These are phyloP conservation scores for Ustilago curta DNA, from an alignment of 1,284 basidiomycete genomes.

Conservation along the genomic window DNA sequence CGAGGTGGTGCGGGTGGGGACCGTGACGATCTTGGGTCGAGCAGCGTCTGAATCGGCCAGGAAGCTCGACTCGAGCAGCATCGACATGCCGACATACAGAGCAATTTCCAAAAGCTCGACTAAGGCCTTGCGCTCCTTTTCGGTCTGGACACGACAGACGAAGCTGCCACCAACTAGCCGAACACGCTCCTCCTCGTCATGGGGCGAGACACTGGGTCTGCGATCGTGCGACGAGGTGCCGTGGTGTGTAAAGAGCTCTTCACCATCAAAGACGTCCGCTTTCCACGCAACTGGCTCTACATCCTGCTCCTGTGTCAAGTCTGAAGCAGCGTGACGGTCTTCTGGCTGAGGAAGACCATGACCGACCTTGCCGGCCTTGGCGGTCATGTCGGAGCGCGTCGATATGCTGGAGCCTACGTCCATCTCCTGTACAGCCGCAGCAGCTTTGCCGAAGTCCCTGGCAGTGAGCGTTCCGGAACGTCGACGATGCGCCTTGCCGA, in stretches of 20 bases:
- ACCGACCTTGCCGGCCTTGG: conserved; percentile 29
- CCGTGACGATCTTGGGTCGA: conserved; percentile 39
- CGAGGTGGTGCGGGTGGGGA: conserved; percentile 38
- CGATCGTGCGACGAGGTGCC: conserved; percentile 24
- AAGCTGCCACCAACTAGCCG: conserved; percentile 59
- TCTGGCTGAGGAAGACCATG: neutral
- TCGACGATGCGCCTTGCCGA: conserved; percentile 11
- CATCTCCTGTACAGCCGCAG: conserved; percentile 3
- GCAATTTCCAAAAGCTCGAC: conserved; percentile 39
- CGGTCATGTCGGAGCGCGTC: conserved; percentile 50
- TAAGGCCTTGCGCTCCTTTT: conserved; percentile 32
- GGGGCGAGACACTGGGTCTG: conserved; percentile 24
- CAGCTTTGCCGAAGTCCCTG: conserved; percentile 19
- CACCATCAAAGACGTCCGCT: conserved; percentile 47
- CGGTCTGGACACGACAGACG: conserved; percentile 32
- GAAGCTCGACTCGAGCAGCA: conserved; percentile 61
- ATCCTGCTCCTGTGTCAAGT: neutral
- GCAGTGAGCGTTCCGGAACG: conserved; percentile 45
- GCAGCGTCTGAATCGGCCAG: conserved; percentile 53
- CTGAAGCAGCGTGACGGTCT: neutral
- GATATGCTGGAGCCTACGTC: conserved; percentile 35
- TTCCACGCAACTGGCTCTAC: conserved; percentile 38
- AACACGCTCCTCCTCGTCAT: conserved; percentile 36
- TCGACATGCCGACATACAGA: conserved; percentile 56
- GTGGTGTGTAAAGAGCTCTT: conserved; percentile 43